These are phyloP conservation scores for Immersiporthe knoxdaviesiana DNA, from an alignment of 2,329 filamentous ascomycete species.

Conservation along the genomic window DNA sequence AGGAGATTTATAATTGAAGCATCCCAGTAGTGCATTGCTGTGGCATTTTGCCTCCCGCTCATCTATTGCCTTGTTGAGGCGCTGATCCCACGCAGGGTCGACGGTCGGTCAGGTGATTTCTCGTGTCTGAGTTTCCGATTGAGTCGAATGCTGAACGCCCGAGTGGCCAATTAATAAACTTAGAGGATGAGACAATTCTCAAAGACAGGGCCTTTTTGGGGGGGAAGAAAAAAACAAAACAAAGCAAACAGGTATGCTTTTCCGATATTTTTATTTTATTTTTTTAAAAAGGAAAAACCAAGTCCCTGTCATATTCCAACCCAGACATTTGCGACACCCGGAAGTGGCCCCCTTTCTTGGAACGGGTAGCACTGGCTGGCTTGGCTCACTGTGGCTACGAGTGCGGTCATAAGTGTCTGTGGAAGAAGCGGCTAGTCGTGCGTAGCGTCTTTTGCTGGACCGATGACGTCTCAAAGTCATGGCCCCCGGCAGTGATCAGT, in stretches of 20 bases:
- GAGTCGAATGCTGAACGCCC: neutral
- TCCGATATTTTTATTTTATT: no score
- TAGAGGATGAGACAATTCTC: neutral
- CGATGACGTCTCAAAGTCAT: neutral
- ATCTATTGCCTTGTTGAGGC: neutral
- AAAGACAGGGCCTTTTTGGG: no score
- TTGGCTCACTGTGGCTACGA: constrained; percentile 9
- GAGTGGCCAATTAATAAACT: neutral
- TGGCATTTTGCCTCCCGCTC: neutral
- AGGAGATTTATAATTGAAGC: no score
- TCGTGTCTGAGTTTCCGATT: neutral
- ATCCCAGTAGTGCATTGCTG: neutral
- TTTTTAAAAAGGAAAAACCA: neutral
- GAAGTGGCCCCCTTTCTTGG: neutral
- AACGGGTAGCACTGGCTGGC: neutral
- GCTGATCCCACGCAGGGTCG: neutral
- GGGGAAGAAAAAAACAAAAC: neutral
- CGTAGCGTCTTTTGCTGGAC: neutral
- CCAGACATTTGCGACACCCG: neutral
- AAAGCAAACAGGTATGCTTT: no score
- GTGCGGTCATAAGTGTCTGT: neutral
- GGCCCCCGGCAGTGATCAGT: neutral
- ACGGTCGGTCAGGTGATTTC: neutral
- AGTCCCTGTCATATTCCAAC: neutral
- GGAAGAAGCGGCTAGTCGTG: constrained; percentile 15